phyloP scores from a whole-genome alignment of 495 filamentous ascomycete genomes.

The Aspergillus ostianus region DNA sequence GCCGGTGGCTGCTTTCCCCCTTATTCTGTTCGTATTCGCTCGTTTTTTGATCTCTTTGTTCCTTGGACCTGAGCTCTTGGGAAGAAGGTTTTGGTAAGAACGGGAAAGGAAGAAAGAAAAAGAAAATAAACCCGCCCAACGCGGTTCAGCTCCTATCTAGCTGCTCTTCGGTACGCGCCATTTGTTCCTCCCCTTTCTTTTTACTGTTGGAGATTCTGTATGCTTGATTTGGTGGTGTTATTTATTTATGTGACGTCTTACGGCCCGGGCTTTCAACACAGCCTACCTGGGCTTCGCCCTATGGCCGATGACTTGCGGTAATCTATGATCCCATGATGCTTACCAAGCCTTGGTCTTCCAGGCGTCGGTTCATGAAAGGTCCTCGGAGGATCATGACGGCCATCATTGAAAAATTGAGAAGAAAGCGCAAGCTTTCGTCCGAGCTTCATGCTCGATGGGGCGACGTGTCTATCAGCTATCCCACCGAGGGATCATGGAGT shows the following conservation, averaged over 20 bases:
- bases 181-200: neutral
- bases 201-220: neutral
- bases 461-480: slow-evolving; percentile 41
- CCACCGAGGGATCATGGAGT: slow-evolving; percentile 46
- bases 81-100: neutral
- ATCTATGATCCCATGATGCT: slow-evolving; percentile 12
- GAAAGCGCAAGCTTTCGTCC: slow-evolving; percentile 40
- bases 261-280: neutral
- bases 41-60: slow-evolving; percentile 3
- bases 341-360: slow-evolving; percentile 12
- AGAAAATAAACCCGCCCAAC: neutral
- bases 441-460: slow-evolving; percentile 45
- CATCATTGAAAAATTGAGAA: slow-evolving; percentile 37
- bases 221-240: neutral
- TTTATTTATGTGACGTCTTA: neutral
- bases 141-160: neutral
- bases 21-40: slow-evolving; percentile 5
- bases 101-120: neutral
- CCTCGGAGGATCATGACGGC: slow-evolving; percentile 32
- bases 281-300: neutral
- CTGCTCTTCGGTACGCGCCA: neutral
- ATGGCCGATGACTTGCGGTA: neutral
- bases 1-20: slow-evolving; percentile 5
- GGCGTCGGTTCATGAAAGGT: slow-evolving; percentile 26
- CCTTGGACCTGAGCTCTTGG: neutral